A percentile compares a stretch with the other conserved stretches of the same genome.
Evolutionary conservation across 2,329 filamentous ascomycete genomes (phyloP).

Genomic region (Penicillium thymicola): DNA sequence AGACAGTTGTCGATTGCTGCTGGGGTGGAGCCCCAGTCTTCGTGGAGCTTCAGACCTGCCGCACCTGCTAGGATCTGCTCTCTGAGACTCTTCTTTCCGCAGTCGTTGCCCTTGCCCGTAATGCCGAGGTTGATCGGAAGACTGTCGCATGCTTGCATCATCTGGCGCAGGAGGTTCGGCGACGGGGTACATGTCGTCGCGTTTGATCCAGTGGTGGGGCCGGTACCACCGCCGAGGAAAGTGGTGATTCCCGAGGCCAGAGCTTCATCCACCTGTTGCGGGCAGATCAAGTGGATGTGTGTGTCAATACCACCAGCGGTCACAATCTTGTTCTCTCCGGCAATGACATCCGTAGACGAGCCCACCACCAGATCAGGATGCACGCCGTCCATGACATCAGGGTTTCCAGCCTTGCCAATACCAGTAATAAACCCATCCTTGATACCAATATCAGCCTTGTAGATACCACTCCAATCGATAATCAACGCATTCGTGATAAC

Average conservation of each 20-base stretch:
- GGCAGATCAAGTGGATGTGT: slow-evolving; percentile 93
- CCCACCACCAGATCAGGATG: slow-evolving; percentile 75
- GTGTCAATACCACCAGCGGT: slow-evolving; percentile 87
- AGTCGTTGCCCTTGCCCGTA: slow-evolving; percentile 91
- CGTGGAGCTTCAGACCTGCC: slow-evolving; percentile 88
- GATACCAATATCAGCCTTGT: slow-evolving; percentile 94
- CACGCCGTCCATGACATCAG: slow-evolving; percentile 94
- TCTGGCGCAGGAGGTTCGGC: slow-evolving; percentile 75
- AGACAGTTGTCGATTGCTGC: slow-evolving; percentile 88
- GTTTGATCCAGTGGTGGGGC: slow-evolving; percentile 85
- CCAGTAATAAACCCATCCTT: slow-evolving; percentile 81
- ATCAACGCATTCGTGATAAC: slow-evolving; percentile 88
- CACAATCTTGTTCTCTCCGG: slow-evolving; percentile 83
- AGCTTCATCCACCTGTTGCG: slow-evolving; percentile 82
- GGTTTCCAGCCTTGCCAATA: slow-evolving; percentile 93
- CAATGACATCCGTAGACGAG: slow-evolving; percentile 85
- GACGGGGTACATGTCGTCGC: slow-evolving; percentile 93
- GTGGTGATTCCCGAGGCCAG: slow-evolving; percentile 85
- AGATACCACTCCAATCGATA: slow-evolving; percentile 87
- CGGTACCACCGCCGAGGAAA: slow-evolving; percentile 84
- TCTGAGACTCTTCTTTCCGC: slow-evolving; percentile 63
- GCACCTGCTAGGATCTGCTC: slow-evolving; percentile 82
- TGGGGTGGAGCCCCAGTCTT: slow-evolving; percentile 92
- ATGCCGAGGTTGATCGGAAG: slow-evolving; percentile 86
- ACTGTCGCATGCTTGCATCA: slow-evolving; percentile 81